Conservation (phyloP, 1,284 basidiomycete species). For the Rhodotorula sp. region DNA sequence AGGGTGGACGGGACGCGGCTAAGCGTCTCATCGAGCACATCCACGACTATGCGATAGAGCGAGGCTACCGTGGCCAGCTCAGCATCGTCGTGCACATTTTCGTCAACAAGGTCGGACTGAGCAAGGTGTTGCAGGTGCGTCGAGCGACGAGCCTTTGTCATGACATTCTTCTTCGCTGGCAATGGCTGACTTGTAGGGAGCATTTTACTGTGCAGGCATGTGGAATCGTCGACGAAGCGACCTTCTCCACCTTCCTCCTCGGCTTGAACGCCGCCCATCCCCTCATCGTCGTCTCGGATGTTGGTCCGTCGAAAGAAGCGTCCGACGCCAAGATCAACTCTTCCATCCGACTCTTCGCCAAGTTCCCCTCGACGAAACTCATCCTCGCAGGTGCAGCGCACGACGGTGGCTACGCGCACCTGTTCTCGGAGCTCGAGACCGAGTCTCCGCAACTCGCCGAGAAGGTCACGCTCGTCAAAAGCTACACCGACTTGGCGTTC, state of each 20-base stretch:
- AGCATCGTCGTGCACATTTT: conserved; percentile 63
- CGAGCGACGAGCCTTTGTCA: too few relatives aligned
- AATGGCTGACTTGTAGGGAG: background rate
- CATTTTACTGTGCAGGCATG: background rate
- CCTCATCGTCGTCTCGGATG: conserved; percentile 30
- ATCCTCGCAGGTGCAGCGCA: conserved; percentile 32
- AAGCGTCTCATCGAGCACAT: conserved; percentile 44
- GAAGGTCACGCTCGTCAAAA: conserved; percentile 31
- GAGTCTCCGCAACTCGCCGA: conserved; percentile 11
- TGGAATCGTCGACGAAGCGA: conserved; percentile 42
- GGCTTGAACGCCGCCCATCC: conserved; percentile 57
- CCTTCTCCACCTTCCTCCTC: conserved; percentile 62
- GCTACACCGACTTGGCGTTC: conserved; percentile 30
- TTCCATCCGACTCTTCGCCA: conserved; percentile 27
- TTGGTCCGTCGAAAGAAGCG: conserved; percentile 31
- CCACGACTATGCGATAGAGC: conserved; percentile 15
- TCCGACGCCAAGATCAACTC: conserved; percentile 34
- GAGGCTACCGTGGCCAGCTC: conserved; percentile 8
- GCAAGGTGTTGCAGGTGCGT: conserved; percentile 56
- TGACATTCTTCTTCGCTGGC: background rate
- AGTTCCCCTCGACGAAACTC: conserved; percentile 32
- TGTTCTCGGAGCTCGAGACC: conserved; percentile 27
- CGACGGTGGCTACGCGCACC: conserved; percentile 36
- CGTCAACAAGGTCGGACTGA: conserved; percentile 61
- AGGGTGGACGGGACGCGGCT: conserved; percentile 54